Conservation (phyloP, 768 basidiomycete genomes). For the Hypsizygus marmoreus region DNA sequence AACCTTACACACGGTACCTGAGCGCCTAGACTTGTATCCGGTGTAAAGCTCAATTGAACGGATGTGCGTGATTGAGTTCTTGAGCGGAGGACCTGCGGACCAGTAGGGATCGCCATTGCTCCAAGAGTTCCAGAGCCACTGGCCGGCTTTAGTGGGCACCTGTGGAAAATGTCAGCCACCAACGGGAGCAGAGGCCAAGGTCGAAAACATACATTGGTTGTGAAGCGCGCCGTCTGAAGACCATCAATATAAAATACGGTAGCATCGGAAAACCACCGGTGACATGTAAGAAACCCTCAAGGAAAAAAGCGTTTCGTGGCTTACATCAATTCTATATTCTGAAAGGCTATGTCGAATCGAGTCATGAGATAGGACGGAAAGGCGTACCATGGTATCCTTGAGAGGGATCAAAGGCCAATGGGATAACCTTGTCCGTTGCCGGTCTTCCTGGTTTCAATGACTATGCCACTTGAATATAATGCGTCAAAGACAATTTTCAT, state of each 20-base stretch:
- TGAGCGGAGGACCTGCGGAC: conserved; percentile 37
- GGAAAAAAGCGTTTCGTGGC: conserved; percentile 4
- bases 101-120: conserved; percentile 35
- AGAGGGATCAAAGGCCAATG: conserved; percentile 34
- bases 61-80: conserved; percentile 36
- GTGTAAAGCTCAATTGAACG: conserved; percentile 36
- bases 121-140: conserved; percentile 39
- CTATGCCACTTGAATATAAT: conserved; percentile 16
- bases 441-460: conserved; percentile 19
- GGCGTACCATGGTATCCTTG: conserved; percentile 34
- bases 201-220: conserved; percentile 25
- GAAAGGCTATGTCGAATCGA: background rate
- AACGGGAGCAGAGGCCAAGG: background rate
- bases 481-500: no score
- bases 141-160: conserved; percentile 31
- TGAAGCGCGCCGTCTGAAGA: conserved; percentile 28
- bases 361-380: background rate
- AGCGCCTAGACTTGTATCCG: conserved; percentile 27
- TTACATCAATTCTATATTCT: conserved; percentile 39
- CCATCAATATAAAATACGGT: conserved; percentile 38
- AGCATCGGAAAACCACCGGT: conserved; percentile 30
- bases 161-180: conserved; percentile 7
- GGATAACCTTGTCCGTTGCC: conserved; percentile 22
- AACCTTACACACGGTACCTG: conserved; percentile 26
- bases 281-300: background rate